These are phyloP conservation scores for Elaeis oleifera DNA, from an alignment of 202 grass and related monocot genomes.

Conservation along the genomic window DNA sequence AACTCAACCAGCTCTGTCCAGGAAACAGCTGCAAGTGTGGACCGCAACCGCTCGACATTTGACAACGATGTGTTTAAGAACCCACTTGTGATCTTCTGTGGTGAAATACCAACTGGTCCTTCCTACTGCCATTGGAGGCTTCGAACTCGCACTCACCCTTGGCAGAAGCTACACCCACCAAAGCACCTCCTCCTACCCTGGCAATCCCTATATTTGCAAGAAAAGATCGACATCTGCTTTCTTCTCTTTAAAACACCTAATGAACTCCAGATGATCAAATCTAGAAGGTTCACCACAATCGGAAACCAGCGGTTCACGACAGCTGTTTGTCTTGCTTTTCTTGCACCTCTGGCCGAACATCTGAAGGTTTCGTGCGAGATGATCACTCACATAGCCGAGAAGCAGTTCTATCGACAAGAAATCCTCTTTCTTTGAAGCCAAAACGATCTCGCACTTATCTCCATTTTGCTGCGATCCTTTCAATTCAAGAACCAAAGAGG, in stretches of 20 bases:
- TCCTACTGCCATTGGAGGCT: slow-evolving; percentile 19
- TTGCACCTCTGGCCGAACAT: slow-evolving; percentile 37
- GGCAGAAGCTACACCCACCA: slow-evolving; percentile 20
- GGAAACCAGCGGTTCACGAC: not conserved
- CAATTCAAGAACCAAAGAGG: not conserved
- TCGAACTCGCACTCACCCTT: slow-evolving; percentile 15
- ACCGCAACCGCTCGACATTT: slow-evolving; percentile 80
- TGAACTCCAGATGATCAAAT: slow-evolving; percentile 29
- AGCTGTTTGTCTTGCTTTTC: slow-evolving; percentile 26
- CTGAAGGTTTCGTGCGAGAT: slow-evolving; percentile 51
- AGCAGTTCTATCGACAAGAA: slow-evolving; percentile 40
- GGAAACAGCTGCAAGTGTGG: slow-evolving; percentile 64
- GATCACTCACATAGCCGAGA: slow-evolving; percentile 61
- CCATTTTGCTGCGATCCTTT: not conserved
- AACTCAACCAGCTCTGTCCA: slow-evolving; percentile 66
- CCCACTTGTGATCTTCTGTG: slow-evolving; percentile 44
- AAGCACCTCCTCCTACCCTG: slow-evolving; percentile 35
- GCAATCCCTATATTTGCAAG: slow-evolving; percentile 69
- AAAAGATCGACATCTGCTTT: slow-evolving; percentile 69
- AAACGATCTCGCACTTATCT: slow-evolving; percentile 4
- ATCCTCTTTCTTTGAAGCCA: slow-evolving; percentile 9
- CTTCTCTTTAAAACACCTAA: slow-evolving; percentile 51
- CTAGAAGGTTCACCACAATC: slow-evolving; percentile 1
- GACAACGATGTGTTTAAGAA: slow-evolving; percentile 72
- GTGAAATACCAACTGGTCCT: slow-evolving; percentile 18